Evolutionary conservation across 2,329 filamentous ascomycete genomes (phyloP).

Genomic region (Stagonosporopsis rhizophila): DNA sequence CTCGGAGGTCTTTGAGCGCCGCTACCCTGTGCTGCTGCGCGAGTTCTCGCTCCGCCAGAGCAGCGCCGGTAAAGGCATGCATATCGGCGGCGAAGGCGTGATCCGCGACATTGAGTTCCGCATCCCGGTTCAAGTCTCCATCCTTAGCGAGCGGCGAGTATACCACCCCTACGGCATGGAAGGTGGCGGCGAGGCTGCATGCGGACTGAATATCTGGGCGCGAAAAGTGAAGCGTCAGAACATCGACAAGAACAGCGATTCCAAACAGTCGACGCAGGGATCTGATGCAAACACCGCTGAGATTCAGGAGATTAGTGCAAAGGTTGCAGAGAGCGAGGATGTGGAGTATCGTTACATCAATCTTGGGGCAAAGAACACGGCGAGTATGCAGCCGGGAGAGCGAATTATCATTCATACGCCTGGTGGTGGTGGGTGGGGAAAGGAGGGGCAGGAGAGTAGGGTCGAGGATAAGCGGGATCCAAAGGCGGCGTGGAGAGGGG

Average conservation of each 20-base stretch:
- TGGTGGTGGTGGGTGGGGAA: conserved; percentile 80
- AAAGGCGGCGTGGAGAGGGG: conserved; percentile 65
- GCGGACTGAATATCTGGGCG: conserved; percentile 89
- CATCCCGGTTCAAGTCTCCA: conserved; percentile 77
- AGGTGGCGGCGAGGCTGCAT: conserved; percentile 79
- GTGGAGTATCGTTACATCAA: conserved; percentile 70
- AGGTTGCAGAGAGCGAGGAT: conserved; percentile 48
- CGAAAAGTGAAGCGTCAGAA: conserved; percentile 62
- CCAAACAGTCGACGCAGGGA: conserved; percentile 29
- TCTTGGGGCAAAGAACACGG: conserved; percentile 80
- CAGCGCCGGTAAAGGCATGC: conserved; percentile 70
- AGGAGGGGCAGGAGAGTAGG: conserved; percentile 63
- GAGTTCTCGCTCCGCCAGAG: conserved; percentile 71
- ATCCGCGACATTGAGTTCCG: conserved; percentile 83
- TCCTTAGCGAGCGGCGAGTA: conserved; percentile 78
- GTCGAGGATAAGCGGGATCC: conserved; percentile 63
- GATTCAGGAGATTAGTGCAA: conserved; percentile 34
- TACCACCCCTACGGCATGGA: conserved; percentile 82
- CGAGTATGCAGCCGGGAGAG: conserved; percentile 77
- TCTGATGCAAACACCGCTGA: conserved; percentile 50
- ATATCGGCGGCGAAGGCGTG: conserved; percentile 77
- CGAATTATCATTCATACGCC: conserved; percentile 79
- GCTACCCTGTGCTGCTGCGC: conserved; percentile 76
- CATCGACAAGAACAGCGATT: conserved; percentile 35
- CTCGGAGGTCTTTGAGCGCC: conserved; percentile 77